phyloP scores from a whole-genome alignment of 176 grass and related monocot genomes.

The Hsuehochloa calcarea region DNA sequence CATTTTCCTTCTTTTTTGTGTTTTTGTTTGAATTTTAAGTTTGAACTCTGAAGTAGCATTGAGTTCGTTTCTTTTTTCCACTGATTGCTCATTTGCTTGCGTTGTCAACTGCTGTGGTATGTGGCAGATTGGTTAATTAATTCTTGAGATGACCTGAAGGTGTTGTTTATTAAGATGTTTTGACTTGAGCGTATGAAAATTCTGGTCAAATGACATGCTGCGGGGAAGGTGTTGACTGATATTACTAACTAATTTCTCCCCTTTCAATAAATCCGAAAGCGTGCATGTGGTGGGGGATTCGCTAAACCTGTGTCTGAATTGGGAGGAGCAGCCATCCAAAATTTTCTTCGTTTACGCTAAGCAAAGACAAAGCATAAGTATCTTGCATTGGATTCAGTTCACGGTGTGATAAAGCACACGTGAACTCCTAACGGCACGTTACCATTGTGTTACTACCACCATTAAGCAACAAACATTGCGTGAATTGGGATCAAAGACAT shows the following conservation, averaged over 20 bases:
- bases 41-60: background rate
- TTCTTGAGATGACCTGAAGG: background rate
- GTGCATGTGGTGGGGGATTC: background rate
- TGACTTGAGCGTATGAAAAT: constrained; percentile 25
- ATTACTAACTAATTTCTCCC: background rate
- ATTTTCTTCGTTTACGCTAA: background rate
- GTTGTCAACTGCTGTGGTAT: background rate
- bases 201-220: constrained; percentile 1
- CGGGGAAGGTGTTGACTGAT: constrained; percentile 26
- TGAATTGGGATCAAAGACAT: constrained; percentile 19
- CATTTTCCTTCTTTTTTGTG: background rate
- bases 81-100: background rate
- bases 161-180: constrained; percentile 16
- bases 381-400: background rate
- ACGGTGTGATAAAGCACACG: background rate
- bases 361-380: background rate
- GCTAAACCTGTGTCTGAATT: background rate
- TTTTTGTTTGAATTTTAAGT: background rate
- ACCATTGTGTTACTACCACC: background rate
- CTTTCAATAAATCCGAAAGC: background rate
- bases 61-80: background rate
- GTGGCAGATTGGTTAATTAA: background rate
- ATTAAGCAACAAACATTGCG: constrained; percentile 19
- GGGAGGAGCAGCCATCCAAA: background rate
- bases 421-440: background rate